Conservation (phyloP, 805 yeast genomes). For the Isabelozyma heimii region DNA sequence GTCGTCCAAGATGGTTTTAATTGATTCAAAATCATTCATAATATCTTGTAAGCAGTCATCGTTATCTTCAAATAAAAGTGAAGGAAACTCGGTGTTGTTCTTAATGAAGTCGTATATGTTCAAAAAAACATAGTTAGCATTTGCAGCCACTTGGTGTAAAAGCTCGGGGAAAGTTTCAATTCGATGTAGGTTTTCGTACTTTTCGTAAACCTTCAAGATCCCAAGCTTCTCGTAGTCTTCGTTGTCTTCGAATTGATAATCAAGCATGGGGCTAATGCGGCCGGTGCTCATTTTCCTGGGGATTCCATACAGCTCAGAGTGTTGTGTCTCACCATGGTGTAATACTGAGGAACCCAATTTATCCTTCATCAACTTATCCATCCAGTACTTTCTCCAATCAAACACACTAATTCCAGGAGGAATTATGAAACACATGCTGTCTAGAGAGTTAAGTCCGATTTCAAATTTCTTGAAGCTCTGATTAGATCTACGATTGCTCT, state of each 20-base stretch:
- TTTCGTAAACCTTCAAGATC: neutral
- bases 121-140: neutral
- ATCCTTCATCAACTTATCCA: conserved; percentile 5
- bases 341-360: neutral
- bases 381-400: conserved; percentile 23
- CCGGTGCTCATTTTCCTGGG: conserved; percentile 2
- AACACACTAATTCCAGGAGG: conserved; percentile 7
- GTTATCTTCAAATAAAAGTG: neutral
- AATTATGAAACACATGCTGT: neutral
- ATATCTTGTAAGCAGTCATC: neutral
- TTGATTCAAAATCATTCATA: neutral
- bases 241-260: neutral
- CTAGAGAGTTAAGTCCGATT: neutral
- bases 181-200: conserved; percentile 1
- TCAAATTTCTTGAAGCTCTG: neutral
- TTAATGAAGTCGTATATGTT: neutral
- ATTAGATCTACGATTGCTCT: neutral
- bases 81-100: neutral
- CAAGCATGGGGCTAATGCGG: neutral
- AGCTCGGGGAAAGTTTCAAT: neutral
- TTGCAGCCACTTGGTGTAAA: neutral
- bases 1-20: neutral
- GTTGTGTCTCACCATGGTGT: neutral
- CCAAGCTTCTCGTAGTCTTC: conserved; percentile 1
- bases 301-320: neutral